Conservation (phyloP, 495 filamentous ascomycete species). For the Xylaria sp. region DNA sequence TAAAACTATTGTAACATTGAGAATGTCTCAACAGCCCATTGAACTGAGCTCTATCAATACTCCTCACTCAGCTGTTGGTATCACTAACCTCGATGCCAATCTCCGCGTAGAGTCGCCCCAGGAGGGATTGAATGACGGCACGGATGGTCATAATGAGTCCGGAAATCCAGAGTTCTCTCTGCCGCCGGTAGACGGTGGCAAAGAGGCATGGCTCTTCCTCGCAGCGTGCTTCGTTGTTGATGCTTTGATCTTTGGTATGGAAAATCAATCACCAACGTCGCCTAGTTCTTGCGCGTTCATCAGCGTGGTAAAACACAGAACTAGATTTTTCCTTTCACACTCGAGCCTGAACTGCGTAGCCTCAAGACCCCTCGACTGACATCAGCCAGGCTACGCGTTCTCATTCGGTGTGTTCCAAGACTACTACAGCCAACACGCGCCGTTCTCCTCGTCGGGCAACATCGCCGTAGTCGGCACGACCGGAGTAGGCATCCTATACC, state of each 20-base stretch:
- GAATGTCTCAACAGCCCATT: conserved; percentile 15
- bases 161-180: conserved; percentile 47
- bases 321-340: background rate
- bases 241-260: conserved; percentile 68
- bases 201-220: conserved; percentile 70
- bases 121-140: background rate
- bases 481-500: conserved; percentile 59
- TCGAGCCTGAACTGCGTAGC: background rate
- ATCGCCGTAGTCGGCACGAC: conserved; percentile 53
- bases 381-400: conserved; percentile 64
- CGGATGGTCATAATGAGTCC: background rate
- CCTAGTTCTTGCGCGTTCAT: background rate
- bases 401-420: conserved; percentile 61
- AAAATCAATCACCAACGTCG: conserved; percentile 8
- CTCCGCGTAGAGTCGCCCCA: background rate
- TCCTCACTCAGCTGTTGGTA: background rate
- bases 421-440: conserved; percentile 53
- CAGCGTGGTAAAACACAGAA: background rate
- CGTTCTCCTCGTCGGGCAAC: conserved; percentile 47
- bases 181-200: conserved; percentile 67
- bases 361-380: background rate
- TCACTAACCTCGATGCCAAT: background rate
- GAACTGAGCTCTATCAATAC: background rate
- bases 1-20: background rate
- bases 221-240: conserved; percentile 68